A percentile compares a stretch with the other conserved stretches of the same genome.
phyloP scores from a whole-genome alignment of 768 basidiomycete species.

The Pleurotus ostreatus region DNA sequence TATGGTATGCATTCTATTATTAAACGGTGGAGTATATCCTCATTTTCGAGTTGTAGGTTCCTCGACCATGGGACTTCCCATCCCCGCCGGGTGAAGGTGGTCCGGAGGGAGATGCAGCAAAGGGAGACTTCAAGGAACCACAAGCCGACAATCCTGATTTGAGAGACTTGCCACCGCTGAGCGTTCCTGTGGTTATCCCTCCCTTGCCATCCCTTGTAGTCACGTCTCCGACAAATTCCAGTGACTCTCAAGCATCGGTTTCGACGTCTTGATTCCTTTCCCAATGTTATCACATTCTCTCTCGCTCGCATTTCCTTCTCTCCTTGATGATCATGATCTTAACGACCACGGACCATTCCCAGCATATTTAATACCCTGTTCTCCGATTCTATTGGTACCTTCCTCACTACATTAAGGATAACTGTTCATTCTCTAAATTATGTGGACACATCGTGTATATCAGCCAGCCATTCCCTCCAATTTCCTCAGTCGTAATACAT shows the following conservation, averaged over 20 bases:
- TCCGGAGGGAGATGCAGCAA: slow-evolving; percentile 12
- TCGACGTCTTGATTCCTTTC: not conserved
- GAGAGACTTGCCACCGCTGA: slow-evolving; percentile 16
- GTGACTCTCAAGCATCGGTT: not conserved
- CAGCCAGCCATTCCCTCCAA: too few relatives aligned
- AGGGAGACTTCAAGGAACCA: not conserved
- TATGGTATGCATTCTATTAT: slow-evolving; percentile 31
- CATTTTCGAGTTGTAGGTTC: slow-evolving; percentile 15
- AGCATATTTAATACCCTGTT: slow-evolving; percentile 29
- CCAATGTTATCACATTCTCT: not conserved
- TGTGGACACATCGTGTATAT: too few relatives aligned
- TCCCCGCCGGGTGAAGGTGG: slow-evolving; percentile 26
- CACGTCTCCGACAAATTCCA: slow-evolving; percentile 7
- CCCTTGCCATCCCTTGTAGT: slow-evolving; percentile 9
- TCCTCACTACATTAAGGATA: not conserved
- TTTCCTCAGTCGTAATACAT: too few relatives aligned
- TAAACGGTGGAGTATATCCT: not conserved
- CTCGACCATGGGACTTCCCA: slow-evolving; percentile 78
- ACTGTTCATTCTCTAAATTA: too few relatives aligned
- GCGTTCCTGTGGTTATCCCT: not conserved
- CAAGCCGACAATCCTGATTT: not conserved
- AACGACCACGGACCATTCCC: slow-evolving; percentile 25
- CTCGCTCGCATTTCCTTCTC: not conserved
- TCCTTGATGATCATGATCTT: not conserved
- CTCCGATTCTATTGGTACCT: slow-evolving; percentile 27